Evolutionary conservation across 257 asterid species (phyloP), one percentile per base, ranked within the genome.

Genomic region (Henckelia pumila): DNA sequence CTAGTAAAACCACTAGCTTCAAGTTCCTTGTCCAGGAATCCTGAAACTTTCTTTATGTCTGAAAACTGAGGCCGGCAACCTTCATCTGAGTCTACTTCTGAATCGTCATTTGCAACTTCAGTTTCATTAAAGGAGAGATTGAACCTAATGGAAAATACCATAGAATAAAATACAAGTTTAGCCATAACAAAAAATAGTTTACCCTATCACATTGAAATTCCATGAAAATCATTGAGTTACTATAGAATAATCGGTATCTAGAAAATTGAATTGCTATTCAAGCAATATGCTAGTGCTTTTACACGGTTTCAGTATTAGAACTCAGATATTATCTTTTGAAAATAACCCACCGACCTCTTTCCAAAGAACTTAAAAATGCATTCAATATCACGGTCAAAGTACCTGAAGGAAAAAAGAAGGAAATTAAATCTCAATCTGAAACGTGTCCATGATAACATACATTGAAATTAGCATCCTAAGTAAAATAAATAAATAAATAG

Each of bases 1-100:
- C 86, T 83, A 68, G 91, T 88, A 79, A 93, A 93, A 63, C 99
- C 99, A 73, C 99, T 90, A 26, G 99, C 99, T 79, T 93, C 95
- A 77, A 90, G 97, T 69, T 88, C 92, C 86, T 78, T 86, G 86
- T 93, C 99, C 77, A 93, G 83, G 80, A 75, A 69, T 78, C 96
- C 96, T 56, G 81, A 75, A 72, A 61, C 89, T 78, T 83, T 93
- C 56, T 70, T 77, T 78, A 93, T 88, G 76, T 82, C 78, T 3
- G 88, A 82, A 71, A 93, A 87, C 53, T 64, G 85, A 73, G 96
- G 99, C 63, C 94, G 64, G 70, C 78, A 76, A 64, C 62, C 72
- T 56, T 84, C 94, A 56, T 83, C 89, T 16, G 74, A 49, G 30
- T 83, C 91, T 28, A 61, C 83, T 30, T 84, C 89, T 61, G 81